Evolutionary conservation across 2,329 filamentous ascomycete species (phyloP).

Genomic region (Colletotrichum coccodes): DNA sequence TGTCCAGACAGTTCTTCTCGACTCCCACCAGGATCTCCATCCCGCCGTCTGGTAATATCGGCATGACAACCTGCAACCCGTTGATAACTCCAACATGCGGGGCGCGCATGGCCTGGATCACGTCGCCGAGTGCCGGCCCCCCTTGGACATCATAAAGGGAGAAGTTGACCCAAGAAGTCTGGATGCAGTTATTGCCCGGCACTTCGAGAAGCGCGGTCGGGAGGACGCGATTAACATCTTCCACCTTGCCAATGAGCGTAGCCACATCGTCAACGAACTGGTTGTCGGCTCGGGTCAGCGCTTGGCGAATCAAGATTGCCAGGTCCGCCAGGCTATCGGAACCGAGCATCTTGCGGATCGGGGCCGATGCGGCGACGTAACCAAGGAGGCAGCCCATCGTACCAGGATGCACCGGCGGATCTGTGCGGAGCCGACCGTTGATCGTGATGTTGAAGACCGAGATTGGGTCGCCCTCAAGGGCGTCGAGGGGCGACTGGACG

Average conservation of each 20-base stretch:
- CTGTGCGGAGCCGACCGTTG: conserved; percentile 46
- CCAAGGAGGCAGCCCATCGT: conserved; percentile 52
- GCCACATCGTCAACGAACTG: conserved; percentile 44
- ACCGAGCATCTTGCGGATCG: conserved; percentile 42
- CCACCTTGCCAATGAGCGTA: conserved; percentile 42
- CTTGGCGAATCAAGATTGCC: conserved; percentile 45
- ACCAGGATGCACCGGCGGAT: conserved; percentile 44
- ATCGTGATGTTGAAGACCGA: conserved; percentile 51
- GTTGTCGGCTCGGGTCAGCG: conserved; percentile 42
- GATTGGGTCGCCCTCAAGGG: conserved; percentile 37
- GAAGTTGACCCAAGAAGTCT: conserved; percentile 46
- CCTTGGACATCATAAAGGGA: conserved; percentile 45
- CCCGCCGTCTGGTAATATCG: conserved; percentile 43
- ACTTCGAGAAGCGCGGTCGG: conserved; percentile 47
- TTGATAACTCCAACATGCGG: conserved; percentile 46
- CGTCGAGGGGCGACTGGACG: conserved; percentile 19
- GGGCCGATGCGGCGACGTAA: conserved; percentile 42
- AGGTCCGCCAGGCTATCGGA: conserved; percentile 43
- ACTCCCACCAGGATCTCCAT: conserved; percentile 47
- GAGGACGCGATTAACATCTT: conserved; percentile 44
- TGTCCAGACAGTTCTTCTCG: conserved; percentile 40
- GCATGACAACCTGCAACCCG: conserved; percentile 44
- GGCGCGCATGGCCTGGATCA: conserved; percentile 42
- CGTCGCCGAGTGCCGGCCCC: conserved; percentile 40
- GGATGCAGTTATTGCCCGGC: conserved; percentile 45